Conservation (phyloP, 805 yeast species). For the Nadsonia fulvescens region DNA sequence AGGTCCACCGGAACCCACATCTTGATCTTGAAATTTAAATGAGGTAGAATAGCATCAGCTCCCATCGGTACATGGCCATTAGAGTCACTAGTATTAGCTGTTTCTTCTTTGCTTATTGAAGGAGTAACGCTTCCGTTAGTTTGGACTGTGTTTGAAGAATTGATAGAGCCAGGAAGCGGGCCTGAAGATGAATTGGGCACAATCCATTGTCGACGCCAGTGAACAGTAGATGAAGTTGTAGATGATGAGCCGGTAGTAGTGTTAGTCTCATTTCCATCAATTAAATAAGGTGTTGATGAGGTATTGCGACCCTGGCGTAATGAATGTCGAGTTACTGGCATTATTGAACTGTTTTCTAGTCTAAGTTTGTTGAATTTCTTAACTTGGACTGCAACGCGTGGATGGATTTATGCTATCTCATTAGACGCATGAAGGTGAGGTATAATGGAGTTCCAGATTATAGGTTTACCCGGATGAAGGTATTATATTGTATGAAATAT, state of each 20-base stretch:
- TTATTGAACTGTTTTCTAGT: slow-evolving; percentile 1
- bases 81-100: slow-evolving; percentile 7
- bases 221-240: no score
- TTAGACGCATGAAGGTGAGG: no score
- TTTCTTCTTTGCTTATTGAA: slow-evolving; percentile 4
- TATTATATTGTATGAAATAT: no score
- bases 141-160: slow-evolving; percentile 4
- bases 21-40: slow-evolving; percentile 15
- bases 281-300: slow-evolving; percentile 3
- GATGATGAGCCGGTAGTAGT: slow-evolving; percentile 3
- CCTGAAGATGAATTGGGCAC: slow-evolving; percentile 5
- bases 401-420: no score
- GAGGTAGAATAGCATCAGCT: slow-evolving; percentile 8
- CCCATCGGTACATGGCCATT: slow-evolving; percentile 7
- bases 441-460: no score
- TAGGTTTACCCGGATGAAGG: no score
- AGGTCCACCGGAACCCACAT: slow-evolving; percentile 16
- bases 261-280: slow-evolving; percentile 3
- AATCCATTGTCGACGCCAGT: slow-evolving; percentile 6
- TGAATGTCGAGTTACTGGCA: slow-evolving; percentile 7
- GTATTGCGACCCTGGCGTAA: slow-evolving; percentile 4
- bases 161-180: slow-evolving; percentile 4
- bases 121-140: slow-evolving; percentile 7
- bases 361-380: background rate
- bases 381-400: no score